Conservation (phyloP, 2,329 filamentous ascomycete species). For the Cytospora piceae region DNA sequence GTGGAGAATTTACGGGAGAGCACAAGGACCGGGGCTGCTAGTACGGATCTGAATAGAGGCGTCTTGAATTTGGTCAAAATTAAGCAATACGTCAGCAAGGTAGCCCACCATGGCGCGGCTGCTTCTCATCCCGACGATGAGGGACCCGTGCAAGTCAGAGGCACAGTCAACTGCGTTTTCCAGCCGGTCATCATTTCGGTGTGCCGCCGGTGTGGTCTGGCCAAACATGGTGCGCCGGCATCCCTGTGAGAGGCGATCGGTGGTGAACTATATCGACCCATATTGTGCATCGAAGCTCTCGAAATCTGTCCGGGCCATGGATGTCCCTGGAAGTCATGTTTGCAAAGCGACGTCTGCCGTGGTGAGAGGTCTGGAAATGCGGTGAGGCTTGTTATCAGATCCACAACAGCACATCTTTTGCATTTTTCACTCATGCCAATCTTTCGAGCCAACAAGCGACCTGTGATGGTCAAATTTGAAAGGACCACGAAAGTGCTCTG, state of each 20-base stretch:
- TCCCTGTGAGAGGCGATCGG: too few species aligned
- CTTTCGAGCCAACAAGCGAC: not conserved
- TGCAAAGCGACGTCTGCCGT: not conserved
- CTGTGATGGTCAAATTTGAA: not conserved
- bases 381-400: not conserved
- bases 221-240: too few species aligned
- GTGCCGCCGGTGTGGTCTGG: too few species aligned
- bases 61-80: conserved; percentile 19
- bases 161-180: conserved; percentile 22
- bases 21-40: conserved; percentile 13
- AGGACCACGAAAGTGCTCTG: not conserved
- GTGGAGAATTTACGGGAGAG: conserved; percentile 7
- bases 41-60: conserved; percentile 23
- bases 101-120: conserved; percentile 8
- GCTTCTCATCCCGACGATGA: conserved; percentile 13
- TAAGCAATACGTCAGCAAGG: conserved; percentile 4
- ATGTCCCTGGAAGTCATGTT: not conserved
- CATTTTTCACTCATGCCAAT: not conserved
- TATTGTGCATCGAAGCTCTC: too few species aligned
- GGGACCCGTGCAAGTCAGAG: conserved; percentile 18
- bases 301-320: too few species aligned
- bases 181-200: not conserved
- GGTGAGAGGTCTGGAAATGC: not conserved
- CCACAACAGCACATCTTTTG: not conserved
- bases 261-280: too few species aligned